A percentile compares a stretch with the other conserved stretches of the same genome.
These are phyloP conservation scores for Cylindricascospora bacillispora DNA, from an alignment of 1,139 yeast genomes.

Conservation along the genomic window DNA sequence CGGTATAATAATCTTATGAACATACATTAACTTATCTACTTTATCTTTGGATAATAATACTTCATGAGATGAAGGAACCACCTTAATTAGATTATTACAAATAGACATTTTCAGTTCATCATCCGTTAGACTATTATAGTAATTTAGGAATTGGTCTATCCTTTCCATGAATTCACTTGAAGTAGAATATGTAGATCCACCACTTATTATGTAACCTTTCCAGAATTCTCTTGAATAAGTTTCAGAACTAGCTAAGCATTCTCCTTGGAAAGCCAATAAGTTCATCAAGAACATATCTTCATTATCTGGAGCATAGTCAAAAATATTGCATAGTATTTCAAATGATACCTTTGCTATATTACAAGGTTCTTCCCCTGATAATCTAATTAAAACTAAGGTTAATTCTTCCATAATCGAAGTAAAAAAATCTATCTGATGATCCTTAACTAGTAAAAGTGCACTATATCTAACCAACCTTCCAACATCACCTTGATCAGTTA, in stretches of 20 bases:
- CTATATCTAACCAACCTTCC: conserved; percentile 60
- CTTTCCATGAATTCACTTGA: conserved; percentile 36
- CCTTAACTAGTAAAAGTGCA: conserved; percentile 31
- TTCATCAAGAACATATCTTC: conserved; percentile 5
- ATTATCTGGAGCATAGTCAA: conserved; percentile 1
- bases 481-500: conserved; percentile 62
- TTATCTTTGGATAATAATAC: conserved; percentile 16
- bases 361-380: neutral
- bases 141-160: conserved; percentile 31
- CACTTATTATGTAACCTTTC: conserved; percentile 44
- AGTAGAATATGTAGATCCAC: conserved; percentile 50
- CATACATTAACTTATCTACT: neutral
- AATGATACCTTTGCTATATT: conserved; percentile 1
- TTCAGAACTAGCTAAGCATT: conserved; percentile 3
- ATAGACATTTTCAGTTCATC: conserved; percentile 7
- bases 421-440: too few species aligned
- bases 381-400: neutral
- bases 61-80: conserved; percentile 11
- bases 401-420: too few species aligned
- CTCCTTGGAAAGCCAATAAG: conserved; percentile 10
- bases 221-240: conserved; percentile 29
- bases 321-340: conserved; percentile 3
- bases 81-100: conserved; percentile 10
- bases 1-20: conserved; percentile 5
- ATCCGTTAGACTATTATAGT: conserved; percentile 16